Base-by-base conservation (phyloP, 2,329 filamentous ascomycete species). In the Claviceps digitariae region DNA sequence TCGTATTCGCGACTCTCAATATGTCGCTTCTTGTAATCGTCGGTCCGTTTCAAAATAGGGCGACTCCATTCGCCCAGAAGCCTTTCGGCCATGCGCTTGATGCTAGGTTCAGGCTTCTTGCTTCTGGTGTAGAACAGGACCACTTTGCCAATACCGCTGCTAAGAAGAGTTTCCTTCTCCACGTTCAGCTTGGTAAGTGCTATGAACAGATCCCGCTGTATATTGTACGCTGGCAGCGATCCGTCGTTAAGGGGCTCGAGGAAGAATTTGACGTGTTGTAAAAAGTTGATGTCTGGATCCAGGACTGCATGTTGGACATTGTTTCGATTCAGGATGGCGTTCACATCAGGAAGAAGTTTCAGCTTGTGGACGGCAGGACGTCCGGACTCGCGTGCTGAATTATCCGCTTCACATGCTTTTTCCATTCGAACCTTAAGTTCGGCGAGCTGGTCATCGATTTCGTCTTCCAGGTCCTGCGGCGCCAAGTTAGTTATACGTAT, bases 51-150 rank as follows among this genome's bases (percentile, higher is more conserved):
- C 52, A 98, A 76, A 58, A 98, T 95, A 4, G 91, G 90, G 43
- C 93, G 79, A 58, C 90, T 95, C 93, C 93, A 98, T 66, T 97
- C 91, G 54, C 87, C 88, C 54, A 96, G 76, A n/a, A 97, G 75
- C 49, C 87, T 82, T 72, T 97, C 90, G 0, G 93, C 93, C 72
- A 90, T 88, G 60, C 91, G 84, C 75, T 96, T 96, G 74, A 98
- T 96, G 56, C 77, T 79, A 4, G 84, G 75, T 69, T 97, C 88
- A 1, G 90, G 86, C 59, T 88, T 85, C 73, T 90, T 94, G 74
- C 87, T 95, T 70, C 90, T 90, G 50, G 90, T 96, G 72, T 98
- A 98, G 73, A 96, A 98, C 57, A 95, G 81, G 51, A 96, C 86
- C 48, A 98, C 89, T 68, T 96, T 96, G 64, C 93, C 93, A 58